Evolutionary conservation across 331 rosid genomes (phyloP), one percentile per base, ranked within the genome.

Genomic region (Phaseolus coccineus): DNA sequence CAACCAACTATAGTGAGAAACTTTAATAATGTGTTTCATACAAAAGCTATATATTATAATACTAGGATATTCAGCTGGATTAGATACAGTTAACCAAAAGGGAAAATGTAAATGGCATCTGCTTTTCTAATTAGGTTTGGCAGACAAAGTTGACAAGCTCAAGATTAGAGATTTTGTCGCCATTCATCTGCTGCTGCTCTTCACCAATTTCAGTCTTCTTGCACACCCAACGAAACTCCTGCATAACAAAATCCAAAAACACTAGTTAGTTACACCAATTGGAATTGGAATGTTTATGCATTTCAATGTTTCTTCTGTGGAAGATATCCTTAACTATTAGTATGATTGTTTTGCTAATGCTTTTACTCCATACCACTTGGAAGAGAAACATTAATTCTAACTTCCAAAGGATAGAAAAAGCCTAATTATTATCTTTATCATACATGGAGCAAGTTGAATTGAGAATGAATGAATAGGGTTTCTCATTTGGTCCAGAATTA

Each of bases 171-270:
- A 5, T 46, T 58, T 67, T 68, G 11, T 28, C 42, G 10, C 5
- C 22, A 57, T 33, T 72, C 62, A 75, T 40, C 9, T 14, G 51
- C 58, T 35, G 74, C 63, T 35, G 74, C 57, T 92, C 90, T 79
- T 90, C 31, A 88, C 19, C 81, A 92, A 81, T 30, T 84, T 86
- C 68, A 92, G 89, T 27, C 90, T 85, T 56, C 74, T 90, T 47
- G 82, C 95, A 6, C 82, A 77, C 66, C 69, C 46, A 37, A 65
- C 69, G 78, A 92, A 92, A 44, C 71, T 80, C 39, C 95, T 91
- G 92, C 83, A 66, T 0, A 61, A 44, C 13, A 69, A 4, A 42
- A 13, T 51, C 77, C 16, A 16, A 63, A 11, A 14, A 40, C 4
- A 24, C 6, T 22, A 2, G 30, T 39, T 8, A 55, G 61, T 52